phyloP scores from a whole-genome alignment of 2,329 filamentous ascomycete species.

The Corniculantispora saksenae region DNA sequence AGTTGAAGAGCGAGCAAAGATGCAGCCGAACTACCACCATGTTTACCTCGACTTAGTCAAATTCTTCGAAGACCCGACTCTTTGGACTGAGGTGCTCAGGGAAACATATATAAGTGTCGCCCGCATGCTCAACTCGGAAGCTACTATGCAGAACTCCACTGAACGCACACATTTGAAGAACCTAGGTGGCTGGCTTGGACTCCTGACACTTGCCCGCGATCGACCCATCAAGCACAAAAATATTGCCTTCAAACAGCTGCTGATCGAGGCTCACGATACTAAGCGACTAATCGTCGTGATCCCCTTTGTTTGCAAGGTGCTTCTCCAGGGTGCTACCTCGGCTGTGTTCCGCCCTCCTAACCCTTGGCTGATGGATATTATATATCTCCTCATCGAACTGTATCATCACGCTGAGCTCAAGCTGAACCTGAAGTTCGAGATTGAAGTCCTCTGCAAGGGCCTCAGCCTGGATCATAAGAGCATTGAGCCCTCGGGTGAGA shows the following conservation, averaged over 20 bases:
- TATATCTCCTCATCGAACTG: slow-evolving; percentile 85
- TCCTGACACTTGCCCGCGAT: slow-evolving; percentile 87
- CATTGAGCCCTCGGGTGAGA: slow-evolving; percentile 83
- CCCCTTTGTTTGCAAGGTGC: slow-evolving; percentile 95
- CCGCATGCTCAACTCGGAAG: slow-evolving; percentile 86
- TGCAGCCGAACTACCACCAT: slow-evolving; percentile 94
- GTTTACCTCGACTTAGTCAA: slow-evolving; percentile 89
- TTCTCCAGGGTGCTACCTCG: slow-evolving; percentile 81
- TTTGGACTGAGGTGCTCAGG: slow-evolving; percentile 88
- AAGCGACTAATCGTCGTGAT: slow-evolving; percentile 91
- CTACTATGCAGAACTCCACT: slow-evolving; percentile 77
- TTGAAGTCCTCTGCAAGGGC: slow-evolving; percentile 94
- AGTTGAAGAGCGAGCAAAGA: slow-evolving; percentile 93
- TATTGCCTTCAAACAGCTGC: slow-evolving; percentile 92
- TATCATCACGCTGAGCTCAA: slow-evolving; percentile 93
- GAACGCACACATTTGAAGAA: slow-evolving; percentile 92
- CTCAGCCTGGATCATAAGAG: slow-evolving; percentile 88
- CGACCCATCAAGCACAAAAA: slow-evolving; percentile 96
- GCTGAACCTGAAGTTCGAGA: slow-evolving; percentile 96
- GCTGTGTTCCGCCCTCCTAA: slow-evolving; percentile 93
- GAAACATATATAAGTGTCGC: slow-evolving; percentile 89
- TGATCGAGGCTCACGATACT: slow-evolving; percentile 91
- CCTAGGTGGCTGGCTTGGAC: slow-evolving; percentile 88
- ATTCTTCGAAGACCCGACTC: slow-evolving; percentile 72
- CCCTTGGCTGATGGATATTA: slow-evolving; percentile 96